Base-by-base conservation (phyloP, 352 stramenopile genomes). In the Pythium grandisporangium region DNA sequence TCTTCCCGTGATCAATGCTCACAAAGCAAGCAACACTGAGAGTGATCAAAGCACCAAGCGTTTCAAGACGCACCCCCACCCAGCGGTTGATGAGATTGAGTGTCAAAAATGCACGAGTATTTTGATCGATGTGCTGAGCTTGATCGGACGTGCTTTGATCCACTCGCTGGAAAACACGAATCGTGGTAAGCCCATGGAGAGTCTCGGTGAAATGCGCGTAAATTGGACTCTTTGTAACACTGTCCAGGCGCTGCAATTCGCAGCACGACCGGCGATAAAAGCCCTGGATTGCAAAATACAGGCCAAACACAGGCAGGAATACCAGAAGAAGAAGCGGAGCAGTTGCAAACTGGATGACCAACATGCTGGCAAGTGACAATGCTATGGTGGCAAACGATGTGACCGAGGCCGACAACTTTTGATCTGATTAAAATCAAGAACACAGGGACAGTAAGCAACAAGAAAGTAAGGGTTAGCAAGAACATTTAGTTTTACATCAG, bases 171-270 rank as follows among this genome's bases (percentile, higher is more conserved):
- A 90, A 93, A 3, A 65, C 63, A 14, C 78, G 66, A 39, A 93
- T 80, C 6, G 75, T 84, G 22, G 63, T 58, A 37, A 92, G 50
- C 7, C 81, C 81, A 44, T 71, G 68, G 21, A 87, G 47, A 5
- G 93, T 97, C 59, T 99, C 84, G 1, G 72, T 86, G 29, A 98
- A 84, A 45, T 96, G 72, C 3, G 80, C 70, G 61, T 97, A 98
- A 23, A 99, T 76, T 5, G 94, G 95, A 27, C 75, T 70, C 32
- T 70, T 69, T 4, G 68, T 67, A 20, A 77, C 67, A 21, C 59
- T 73, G 40, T 91, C 78, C 5, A 83, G 48, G 0, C 70, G 70
- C 39, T 86, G 63, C 21, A 86, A 45, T 24, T 84, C 63, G n/a
- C 87, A 66, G 21, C 72, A 81, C 11, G 74, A 83, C 39, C 71